Percentiles rank a stretch among this genome's conserved stretches.
Evolutionary conservation across 1,284 basidiomycete species (phyloP).

Genomic region (Bjerkandera adusta): DNA sequence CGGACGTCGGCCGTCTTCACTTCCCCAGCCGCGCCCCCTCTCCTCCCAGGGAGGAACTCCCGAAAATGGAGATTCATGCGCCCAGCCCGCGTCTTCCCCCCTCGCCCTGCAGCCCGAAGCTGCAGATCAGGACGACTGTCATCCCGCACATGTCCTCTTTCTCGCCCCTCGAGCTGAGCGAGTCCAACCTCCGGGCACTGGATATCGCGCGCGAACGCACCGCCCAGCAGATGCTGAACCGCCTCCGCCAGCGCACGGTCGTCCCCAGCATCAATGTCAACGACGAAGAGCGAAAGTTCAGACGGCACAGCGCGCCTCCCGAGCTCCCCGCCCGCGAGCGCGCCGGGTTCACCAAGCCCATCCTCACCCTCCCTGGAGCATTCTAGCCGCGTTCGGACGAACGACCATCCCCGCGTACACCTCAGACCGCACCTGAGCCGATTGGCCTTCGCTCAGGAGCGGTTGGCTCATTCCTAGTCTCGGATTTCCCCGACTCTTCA

Average conservation of each 20-base stretch:
- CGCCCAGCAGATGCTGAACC: constrained; percentile 62
- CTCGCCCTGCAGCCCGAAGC: constrained; percentile 38
- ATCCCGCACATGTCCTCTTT: constrained; percentile 43
- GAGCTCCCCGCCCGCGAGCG: constrained; percentile 34
- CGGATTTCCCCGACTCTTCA: too few species aligned
- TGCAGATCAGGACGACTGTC: constrained; percentile 49
- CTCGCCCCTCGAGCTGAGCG: constrained; percentile 48
- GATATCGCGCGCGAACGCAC: constrained; percentile 45
- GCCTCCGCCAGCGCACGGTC: constrained; percentile 53
- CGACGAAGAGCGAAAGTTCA: constrained; percentile 33
- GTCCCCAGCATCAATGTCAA: constrained; percentile 24
- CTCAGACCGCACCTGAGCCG: not conserved
- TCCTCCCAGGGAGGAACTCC: constrained; percentile 19
- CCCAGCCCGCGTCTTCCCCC: constrained; percentile 24
- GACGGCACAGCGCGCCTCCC: constrained; percentile 39
- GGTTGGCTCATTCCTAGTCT: too few species aligned
- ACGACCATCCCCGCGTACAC: not conserved
- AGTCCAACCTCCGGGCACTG: constrained; percentile 49
- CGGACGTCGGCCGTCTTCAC: constrained; percentile 49
- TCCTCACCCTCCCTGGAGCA: constrained; percentile 36
- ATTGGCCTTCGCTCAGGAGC: too few species aligned
- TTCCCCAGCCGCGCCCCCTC: constrained; percentile 26
- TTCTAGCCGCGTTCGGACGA: constrained; percentile 28
- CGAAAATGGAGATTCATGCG: constrained; percentile 29
- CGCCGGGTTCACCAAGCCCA: constrained; percentile 34